These are phyloP conservation scores for Hyphopichia homilentoma DNA, from an alignment of 805 yeast species.

Conservation along the genomic window DNA sequence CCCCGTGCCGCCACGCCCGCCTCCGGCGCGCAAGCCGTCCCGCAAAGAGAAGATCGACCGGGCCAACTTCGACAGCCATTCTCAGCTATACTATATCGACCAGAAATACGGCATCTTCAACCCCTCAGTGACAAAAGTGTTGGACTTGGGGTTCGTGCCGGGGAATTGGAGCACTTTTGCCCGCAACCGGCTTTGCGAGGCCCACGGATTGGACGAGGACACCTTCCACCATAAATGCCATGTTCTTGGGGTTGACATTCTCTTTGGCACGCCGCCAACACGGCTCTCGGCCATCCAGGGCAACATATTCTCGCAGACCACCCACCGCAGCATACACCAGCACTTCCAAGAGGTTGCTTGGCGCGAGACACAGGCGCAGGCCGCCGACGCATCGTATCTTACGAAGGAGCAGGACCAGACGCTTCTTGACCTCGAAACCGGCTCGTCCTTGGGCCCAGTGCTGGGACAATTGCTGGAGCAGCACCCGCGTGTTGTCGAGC, in stretches of 20 bases:
- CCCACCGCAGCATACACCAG: slow-evolving; percentile 19
- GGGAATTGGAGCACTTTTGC: slow-evolving; percentile 39
- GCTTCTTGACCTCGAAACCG: not conserved
- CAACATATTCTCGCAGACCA: slow-evolving; percentile 61
- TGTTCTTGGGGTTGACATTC: slow-evolving; percentile 48
- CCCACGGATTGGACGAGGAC: slow-evolving; percentile 25
- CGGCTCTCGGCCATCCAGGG: slow-evolving; percentile 86
- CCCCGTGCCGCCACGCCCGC: too few relatives aligned
- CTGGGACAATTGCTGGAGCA: not conserved
- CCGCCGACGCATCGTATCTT: slow-evolving; percentile 18
- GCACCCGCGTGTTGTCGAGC: not conserved
- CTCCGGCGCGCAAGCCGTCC: too few relatives aligned
- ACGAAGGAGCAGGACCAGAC: slow-evolving; percentile 23
- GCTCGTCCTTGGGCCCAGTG: not conserved
- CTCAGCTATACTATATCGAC: slow-evolving; percentile 26
- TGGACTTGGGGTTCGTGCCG: slow-evolving; percentile 40
- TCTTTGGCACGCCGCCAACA: slow-evolving; percentile 72
- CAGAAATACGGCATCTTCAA: slow-evolving; percentile 24
- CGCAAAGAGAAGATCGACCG: slow-evolving; percentile 23
- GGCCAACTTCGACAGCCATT: slow-evolving; percentile 19
- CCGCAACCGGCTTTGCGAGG: slow-evolving; percentile 19
- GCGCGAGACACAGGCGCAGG: slow-evolving; percentile 5
- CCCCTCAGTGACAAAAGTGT: slow-evolving; percentile 22
- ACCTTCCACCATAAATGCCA: slow-evolving; percentile 28
- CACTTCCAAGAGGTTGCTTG: slow-evolving; percentile 27